Conservation (phyloP, 2,329 filamentous ascomycete genomes). For the Sporothrix protearum region DNA sequence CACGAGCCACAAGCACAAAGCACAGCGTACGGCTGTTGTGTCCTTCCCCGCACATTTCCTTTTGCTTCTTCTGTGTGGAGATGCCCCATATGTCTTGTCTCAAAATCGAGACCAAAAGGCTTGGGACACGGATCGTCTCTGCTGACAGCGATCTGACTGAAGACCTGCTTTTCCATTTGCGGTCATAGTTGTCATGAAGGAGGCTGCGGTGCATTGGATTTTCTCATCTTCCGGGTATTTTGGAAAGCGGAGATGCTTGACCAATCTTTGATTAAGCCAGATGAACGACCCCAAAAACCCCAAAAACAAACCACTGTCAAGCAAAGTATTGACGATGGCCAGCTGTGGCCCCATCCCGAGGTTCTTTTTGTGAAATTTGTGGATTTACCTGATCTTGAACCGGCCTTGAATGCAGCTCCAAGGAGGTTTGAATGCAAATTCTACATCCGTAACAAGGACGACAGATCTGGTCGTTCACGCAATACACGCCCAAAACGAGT, state of each 20-base stretch:
- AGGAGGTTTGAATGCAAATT: background rate
- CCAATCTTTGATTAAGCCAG: slow-evolving; percentile 11
- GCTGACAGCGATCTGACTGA: slow-evolving; percentile 20
- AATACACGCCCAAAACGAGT: background rate
- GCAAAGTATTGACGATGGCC: background rate
- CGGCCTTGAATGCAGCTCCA: background rate
- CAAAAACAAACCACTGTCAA: background rate
- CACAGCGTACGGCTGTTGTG: background rate
- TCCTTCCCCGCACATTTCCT: background rate
- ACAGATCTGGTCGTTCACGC: background rate
- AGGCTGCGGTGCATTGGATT: background rate
- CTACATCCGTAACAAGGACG: background rate
- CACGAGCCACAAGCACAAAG: background rate
- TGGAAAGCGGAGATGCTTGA: slow-evolving; percentile 1
- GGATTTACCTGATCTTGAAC: background rate
- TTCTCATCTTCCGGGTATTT: background rate
- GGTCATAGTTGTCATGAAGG: background rate
- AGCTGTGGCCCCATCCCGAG: background rate
- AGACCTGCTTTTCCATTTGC: background rate
- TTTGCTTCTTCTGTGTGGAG: background rate
- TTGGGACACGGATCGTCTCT: background rate
- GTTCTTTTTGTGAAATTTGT: background rate
- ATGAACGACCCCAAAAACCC: background rate
- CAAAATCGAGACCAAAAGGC: background rate
- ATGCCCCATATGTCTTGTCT: background rate